Evolutionary conservation across 2,329 filamentous ascomycete genomes (phyloP).

Genomic region (Colletotrichum costaricense): DNA sequence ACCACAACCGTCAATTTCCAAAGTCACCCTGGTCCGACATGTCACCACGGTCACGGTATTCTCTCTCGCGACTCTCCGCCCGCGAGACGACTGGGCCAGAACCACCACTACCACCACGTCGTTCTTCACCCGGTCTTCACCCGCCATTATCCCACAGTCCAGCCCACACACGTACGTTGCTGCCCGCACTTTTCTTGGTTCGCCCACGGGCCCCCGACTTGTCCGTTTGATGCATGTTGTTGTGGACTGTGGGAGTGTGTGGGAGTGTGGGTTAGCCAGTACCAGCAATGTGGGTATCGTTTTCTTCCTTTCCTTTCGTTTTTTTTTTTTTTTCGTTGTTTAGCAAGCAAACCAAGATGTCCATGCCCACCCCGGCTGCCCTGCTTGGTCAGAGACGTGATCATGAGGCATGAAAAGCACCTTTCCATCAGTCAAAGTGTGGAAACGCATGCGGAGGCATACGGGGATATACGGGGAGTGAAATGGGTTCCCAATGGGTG

Average conservation of each 20-base stretch:
- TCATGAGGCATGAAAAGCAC: constrained; percentile 33
- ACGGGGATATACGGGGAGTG: constrained; percentile 29
- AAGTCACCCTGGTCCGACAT: not conserved
- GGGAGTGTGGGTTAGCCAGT: not conserved
- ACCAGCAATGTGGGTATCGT: not conserved
- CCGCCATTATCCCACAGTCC: constrained; percentile 22
- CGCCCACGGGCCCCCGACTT: constrained; percentile 36
- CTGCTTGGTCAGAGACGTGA: constrained; percentile 21
- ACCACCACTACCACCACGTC: not conserved
- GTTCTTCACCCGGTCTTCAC: not conserved
- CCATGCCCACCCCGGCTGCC: not conserved
- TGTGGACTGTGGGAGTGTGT: constrained; percentile 5
- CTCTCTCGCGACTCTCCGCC: not conserved
- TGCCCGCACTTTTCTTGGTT: constrained; percentile 27
- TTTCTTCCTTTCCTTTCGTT: not conserved
- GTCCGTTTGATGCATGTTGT: constrained; percentile 12
- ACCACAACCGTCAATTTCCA: no score
- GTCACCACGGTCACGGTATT: constrained; percentile 5
- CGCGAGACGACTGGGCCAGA: constrained; percentile 18
- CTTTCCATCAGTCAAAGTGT: constrained; percentile 23
- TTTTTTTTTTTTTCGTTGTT: no score
- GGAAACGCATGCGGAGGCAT: constrained; percentile 29
- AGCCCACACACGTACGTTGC: constrained; percentile 13
- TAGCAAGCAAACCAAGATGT: not conserved
- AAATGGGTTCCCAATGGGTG: constrained; percentile 10